Evolutionary conservation across 768 basidiomycete species (phyloP).

Genomic region (Roridomyces roridus): DNA sequence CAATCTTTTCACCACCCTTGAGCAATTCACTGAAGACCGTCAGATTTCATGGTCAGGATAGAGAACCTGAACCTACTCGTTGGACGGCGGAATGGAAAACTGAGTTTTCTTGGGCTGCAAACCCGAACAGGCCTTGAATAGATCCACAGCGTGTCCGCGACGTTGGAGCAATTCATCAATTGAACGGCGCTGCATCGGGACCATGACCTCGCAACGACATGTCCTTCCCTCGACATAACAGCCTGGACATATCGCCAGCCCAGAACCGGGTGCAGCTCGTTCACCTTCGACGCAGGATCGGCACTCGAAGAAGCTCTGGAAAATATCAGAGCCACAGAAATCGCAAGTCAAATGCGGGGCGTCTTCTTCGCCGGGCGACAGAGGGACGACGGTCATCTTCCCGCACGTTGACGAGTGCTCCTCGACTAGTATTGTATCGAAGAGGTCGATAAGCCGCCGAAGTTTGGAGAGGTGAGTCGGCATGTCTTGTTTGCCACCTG

Average conservation of each 20-base stretch:
- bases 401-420: conserved; percentile 33
- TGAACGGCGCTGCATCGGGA: conserved; percentile 61
- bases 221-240: conserved; percentile 82
- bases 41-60: neutral
- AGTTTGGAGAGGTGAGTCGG: conserved; percentile 3
- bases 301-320: conserved; percentile 84
- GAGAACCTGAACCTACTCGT: neutral
- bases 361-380: conserved; percentile 16
- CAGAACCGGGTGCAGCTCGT: conserved; percentile 40
- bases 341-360: conserved; percentile 60
- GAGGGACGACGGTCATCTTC: conserved; percentile 6
- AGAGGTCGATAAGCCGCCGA: conserved; percentile 14
- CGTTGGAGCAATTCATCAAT: conserved; percentile 51
- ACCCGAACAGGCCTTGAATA: conserved; percentile 12
- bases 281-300: conserved; percentile 42
- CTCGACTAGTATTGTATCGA: conserved; percentile 20
- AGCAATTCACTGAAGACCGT: conserved; percentile 19
- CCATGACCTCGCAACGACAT: conserved; percentile 70
- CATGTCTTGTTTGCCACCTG: conserved; percentile 2
- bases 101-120: neutral
- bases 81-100: neutral
- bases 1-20: conserved; percentile 25
- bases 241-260: conserved; percentile 64
- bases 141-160: conserved; percentile 40
- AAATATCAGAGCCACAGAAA: conserved; percentile 83